Conservation (phyloP, 108 stramenopile genomes). For the Nitzschia sp. region DNA sequence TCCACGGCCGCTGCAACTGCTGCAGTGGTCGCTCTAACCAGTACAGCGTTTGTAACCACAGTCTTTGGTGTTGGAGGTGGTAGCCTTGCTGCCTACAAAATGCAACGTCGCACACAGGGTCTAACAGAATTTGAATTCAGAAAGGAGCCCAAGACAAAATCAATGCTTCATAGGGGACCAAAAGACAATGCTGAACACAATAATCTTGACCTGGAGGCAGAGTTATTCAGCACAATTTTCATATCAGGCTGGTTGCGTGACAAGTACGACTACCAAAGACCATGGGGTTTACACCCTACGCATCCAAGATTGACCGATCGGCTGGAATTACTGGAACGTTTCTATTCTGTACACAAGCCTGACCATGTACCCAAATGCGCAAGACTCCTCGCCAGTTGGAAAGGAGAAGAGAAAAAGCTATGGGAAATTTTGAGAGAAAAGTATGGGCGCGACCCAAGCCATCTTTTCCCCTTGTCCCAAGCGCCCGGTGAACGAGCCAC, state of each 20-base stretch:
- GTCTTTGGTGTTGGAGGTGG: constrained; percentile 88
- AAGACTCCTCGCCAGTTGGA: constrained; percentile 70
- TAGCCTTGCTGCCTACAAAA: constrained; percentile 79
- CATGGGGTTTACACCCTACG: constrained; percentile 80
- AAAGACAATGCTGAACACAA: constrained; percentile 1
- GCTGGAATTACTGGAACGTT: constrained; percentile 68
- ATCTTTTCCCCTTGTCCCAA: constrained; percentile 54
- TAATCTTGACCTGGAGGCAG: constrained; percentile 49
- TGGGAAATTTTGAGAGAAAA: constrained; percentile 70
- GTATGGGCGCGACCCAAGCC: constrained; percentile 77
- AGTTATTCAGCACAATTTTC: constrained; percentile 74
- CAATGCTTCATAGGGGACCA: neutral
- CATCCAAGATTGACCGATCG: constrained; percentile 64
- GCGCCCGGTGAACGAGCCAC: constrained; percentile 48
- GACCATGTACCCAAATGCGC: constrained; percentile 61
- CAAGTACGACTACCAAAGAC: constrained; percentile 75
- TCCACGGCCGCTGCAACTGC: constrained; percentile 73
- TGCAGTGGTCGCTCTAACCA: constrained; percentile 62
- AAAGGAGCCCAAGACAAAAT: constrained; percentile 3
- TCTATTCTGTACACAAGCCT: constrained; percentile 76
- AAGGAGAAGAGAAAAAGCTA: constrained; percentile 69
- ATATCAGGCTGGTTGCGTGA: constrained; percentile 85
- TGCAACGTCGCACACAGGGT: constrained; percentile 77
- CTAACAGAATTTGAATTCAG: constrained; percentile 79
- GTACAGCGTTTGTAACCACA: constrained; percentile 77